A percentile compares a stretch with the other conserved stretches of the same genome.
Conservation (phyloP, 805 yeast species). For the Wickerhamiella occidentalis region DNA sequence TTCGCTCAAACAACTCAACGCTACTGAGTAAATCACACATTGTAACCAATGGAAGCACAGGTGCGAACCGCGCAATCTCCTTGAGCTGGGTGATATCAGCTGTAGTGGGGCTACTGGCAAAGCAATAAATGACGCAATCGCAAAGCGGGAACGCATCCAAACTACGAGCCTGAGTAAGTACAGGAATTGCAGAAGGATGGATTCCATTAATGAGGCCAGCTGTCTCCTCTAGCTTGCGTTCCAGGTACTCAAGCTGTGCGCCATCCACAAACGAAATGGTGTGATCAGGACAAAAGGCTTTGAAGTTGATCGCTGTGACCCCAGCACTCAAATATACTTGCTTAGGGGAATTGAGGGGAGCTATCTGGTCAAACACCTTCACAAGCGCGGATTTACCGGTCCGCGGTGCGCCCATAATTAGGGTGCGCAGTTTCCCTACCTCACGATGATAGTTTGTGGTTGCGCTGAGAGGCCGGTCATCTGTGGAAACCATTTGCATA, state of each 20-base stretch:
- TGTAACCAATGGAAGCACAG: slow-evolving; percentile 14
- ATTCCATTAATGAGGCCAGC: slow-evolving; percentile 15
- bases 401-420: slow-evolving; percentile 12
- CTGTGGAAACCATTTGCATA: slow-evolving; percentile 1
- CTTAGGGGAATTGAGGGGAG: neutral
- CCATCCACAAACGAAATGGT: slow-evolving; percentile 9
- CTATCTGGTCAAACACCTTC: neutral
- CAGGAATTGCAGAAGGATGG: slow-evolving; percentile 10
- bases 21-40: slow-evolving; percentile 9
- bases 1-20: slow-evolving; percentile 8
- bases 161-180: slow-evolving; percentile 11
- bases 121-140: slow-evolving; percentile 13
- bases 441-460: neutral
- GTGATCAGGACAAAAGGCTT: neutral
- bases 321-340: neutral
- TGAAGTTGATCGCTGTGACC: neutral
- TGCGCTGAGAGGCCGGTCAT: neutral
- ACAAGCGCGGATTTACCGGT: slow-evolving; percentile 13
- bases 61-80: slow-evolving; percentile 6
- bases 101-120: slow-evolving; percentile 1
- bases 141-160: slow-evolving; percentile 14
- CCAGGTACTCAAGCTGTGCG: slow-evolving; percentile 4
- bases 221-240: slow-evolving; percentile 12
- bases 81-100: slow-evolving; percentile 10
- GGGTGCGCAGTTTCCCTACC: slow-evolving; percentile 14